Evolutionary conservation across 805 yeast genomes (phyloP).

Genomic region (Yarrowia divulgata): DNA sequence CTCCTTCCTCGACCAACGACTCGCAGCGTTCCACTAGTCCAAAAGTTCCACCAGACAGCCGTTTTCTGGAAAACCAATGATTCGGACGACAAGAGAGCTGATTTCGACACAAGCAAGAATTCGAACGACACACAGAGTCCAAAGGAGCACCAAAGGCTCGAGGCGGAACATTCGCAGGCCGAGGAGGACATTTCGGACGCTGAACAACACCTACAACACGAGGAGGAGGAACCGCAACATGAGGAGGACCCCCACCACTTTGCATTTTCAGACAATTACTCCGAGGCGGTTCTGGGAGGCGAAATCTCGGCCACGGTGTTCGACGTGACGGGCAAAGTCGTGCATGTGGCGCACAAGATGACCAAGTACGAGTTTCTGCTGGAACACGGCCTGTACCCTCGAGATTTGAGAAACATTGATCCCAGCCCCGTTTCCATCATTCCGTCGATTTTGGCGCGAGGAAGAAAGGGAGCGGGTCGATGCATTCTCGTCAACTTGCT

Average conservation of each 20-base stretch:
- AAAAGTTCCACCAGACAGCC: background rate
- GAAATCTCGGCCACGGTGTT: constrained; percentile 56
- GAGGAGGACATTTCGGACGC: constrained; percentile 6
- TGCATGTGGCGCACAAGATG: constrained; percentile 62
- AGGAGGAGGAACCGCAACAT: background rate
- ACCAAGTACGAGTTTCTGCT: constrained; percentile 64
- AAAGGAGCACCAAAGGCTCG: background rate
- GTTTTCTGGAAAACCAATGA: background rate
- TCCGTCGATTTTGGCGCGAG: constrained; percentile 68
- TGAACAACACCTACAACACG: background rate
- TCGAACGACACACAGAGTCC: background rate
- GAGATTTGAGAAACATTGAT: constrained; percentile 87
- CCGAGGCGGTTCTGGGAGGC: constrained; percentile 38
- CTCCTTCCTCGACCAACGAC: background rate
- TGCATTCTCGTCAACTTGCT: constrained; percentile 67
- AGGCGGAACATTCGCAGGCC: background rate
- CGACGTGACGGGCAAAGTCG: constrained; percentile 62
- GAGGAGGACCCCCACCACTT: constrained; percentile 12
- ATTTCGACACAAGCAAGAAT: background rate
- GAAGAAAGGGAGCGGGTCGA: constrained; percentile 48
- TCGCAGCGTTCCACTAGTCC: background rate
- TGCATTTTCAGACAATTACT: constrained; percentile 34
- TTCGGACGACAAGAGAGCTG: background rate
- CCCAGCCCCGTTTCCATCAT: constrained; percentile 68
- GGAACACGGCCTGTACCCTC: constrained; percentile 77